Conservation (phyloP, 345 rosid species). For the Populus davidiana region DNA sequence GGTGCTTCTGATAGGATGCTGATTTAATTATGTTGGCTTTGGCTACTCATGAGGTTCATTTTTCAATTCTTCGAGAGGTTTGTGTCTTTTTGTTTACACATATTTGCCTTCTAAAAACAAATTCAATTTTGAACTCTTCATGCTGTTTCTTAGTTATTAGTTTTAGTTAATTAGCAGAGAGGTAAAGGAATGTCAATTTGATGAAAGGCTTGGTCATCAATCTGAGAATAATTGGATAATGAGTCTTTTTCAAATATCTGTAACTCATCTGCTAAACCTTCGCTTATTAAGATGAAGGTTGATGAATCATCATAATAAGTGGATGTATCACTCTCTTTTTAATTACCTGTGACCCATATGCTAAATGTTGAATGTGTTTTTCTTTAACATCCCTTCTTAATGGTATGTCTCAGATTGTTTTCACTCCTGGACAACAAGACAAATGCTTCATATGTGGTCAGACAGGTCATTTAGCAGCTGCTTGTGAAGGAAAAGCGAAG, state of each 20-base stretch:
- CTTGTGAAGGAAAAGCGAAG: constrained; percentile 86
- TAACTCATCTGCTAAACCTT: not conserved
- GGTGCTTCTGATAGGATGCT: constrained; percentile 66
- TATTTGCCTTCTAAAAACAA: not conserved
- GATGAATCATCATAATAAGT: not conserved
- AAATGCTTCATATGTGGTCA: constrained; percentile 96
- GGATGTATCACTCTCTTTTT: too few relatives aligned
- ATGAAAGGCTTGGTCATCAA: not conserved
- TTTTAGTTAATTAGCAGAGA: not conserved
- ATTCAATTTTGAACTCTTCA: not conserved
- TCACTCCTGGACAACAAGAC: constrained; percentile 69
- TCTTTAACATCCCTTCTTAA: not conserved
- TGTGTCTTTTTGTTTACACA: constrained; percentile 2
- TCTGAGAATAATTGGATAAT: not conserved
- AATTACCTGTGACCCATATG: not conserved
- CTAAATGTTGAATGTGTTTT: not conserved
- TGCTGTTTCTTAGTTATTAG: not conserved
- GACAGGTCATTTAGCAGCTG: constrained; percentile 82
- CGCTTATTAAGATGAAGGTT: not conserved
- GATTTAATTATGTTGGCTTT: constrained; percentile 94
- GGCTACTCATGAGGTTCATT: constrained; percentile 93
- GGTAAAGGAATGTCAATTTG: not conserved
- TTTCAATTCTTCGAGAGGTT: constrained; percentile 98
- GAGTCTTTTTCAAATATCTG: not conserved
- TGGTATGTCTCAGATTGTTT: constrained; percentile 54